Evolutionary conservation across 139 green algal genomes (phyloP).

Genomic region (Raphidocelis subcapitata): DNA sequence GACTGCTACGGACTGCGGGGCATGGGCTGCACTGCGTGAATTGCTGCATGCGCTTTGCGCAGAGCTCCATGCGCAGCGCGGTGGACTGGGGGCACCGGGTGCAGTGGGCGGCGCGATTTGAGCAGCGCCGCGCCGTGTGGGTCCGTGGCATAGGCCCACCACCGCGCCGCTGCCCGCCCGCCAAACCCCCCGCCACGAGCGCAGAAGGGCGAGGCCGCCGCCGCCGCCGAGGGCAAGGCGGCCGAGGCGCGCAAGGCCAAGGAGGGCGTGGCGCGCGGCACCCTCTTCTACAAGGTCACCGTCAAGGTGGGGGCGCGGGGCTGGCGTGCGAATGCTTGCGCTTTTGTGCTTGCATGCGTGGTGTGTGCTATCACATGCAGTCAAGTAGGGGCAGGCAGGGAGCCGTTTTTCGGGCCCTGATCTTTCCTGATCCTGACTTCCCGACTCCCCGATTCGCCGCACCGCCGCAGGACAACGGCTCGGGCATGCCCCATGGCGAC

Average conservation of each 20-base stretch:
- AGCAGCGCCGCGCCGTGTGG: too few species aligned
- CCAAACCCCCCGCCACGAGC: background rate
- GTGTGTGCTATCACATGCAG: background rate
- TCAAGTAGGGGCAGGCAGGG: background rate
- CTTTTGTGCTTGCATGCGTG: too few species aligned
- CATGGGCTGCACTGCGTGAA: too few species aligned
- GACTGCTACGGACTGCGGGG: too few species aligned
- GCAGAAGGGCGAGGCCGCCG: constrained; percentile 59
- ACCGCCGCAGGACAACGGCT: constrained; percentile 87
- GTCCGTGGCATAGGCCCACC: too few species aligned
- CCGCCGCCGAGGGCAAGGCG: constrained; percentile 49
- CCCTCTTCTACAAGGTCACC: constrained; percentile 80
- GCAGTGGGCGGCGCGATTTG: too few species aligned
- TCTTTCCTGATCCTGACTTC: background rate
- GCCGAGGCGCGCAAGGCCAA: constrained; percentile 31
- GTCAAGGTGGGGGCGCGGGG: constrained; percentile 55
- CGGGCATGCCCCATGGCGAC: constrained; percentile 91
- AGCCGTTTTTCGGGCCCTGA: background rate
- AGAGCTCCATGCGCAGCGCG: too few species aligned
- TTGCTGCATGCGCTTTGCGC: too few species aligned
- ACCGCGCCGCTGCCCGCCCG: too few species aligned
- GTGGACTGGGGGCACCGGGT: too few species aligned
- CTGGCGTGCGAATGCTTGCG: too few species aligned
- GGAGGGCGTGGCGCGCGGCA: constrained; percentile 31
- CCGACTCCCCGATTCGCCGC: too few species aligned